These are phyloP conservation scores for Xylaria sp. DNA, from an alignment of 2,329 filamentous ascomycete genomes.

Conservation along the genomic window DNA sequence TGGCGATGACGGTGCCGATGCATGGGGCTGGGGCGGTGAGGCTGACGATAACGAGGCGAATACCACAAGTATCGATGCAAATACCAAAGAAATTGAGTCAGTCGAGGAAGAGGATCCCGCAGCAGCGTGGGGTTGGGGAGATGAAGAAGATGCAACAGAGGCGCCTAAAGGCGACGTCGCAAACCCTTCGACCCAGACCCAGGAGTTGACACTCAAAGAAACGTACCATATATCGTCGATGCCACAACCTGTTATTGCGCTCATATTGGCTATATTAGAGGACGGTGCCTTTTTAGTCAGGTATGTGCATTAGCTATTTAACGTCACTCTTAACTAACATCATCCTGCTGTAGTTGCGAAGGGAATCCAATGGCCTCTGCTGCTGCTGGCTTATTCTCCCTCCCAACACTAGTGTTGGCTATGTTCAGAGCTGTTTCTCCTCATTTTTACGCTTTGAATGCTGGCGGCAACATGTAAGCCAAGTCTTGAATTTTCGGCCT, in stretches of 20 bases:
- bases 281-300: slow-evolving; percentile 69
- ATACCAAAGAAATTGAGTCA: slow-evolving; percentile 41
- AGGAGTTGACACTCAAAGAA: slow-evolving; percentile 83
- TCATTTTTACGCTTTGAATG: slow-evolving; percentile 74
- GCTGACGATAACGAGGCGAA: slow-evolving; percentile 67
- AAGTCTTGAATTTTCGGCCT: neutral
- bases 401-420: slow-evolving; percentile 79
- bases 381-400: slow-evolving; percentile 74
- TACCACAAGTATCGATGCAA: slow-evolving; percentile 62
- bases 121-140: slow-evolving; percentile 90
- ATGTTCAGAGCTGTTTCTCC: slow-evolving; percentile 82
- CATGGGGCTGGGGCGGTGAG: slow-evolving; percentile 87
- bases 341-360: slow-evolving; percentile 51
- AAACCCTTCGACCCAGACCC: slow-evolving; percentile 57
- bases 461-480: slow-evolving; percentile 72
- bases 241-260: slow-evolving; percentile 78
- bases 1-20: slow-evolving; percentile 51
- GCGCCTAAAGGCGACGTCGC: slow-evolving; percentile 44
- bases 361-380: slow-evolving; percentile 72
- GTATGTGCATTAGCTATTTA: slow-evolving; percentile 49
- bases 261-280: slow-evolving; percentile 70
- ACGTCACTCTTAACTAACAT: slow-evolving; percentile 24
- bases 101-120: slow-evolving; percentile 55
- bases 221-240: slow-evolving; percentile 90
- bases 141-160: slow-evolving; percentile 63